phyloP scores from a whole-genome alignment of 441 rosid species.

The Adansonia rubrostipa region DNA sequence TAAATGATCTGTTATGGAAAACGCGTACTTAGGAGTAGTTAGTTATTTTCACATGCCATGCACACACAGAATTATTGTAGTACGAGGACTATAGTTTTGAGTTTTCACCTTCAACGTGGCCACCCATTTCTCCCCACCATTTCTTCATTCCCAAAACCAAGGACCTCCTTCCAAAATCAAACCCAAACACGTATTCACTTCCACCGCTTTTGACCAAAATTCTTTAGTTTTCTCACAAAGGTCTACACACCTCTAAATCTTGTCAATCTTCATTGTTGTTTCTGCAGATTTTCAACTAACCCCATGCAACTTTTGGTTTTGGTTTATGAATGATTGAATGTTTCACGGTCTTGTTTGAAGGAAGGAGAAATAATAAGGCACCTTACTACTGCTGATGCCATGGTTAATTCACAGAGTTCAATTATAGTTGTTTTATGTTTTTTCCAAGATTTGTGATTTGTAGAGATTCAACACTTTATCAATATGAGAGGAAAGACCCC shows the following conservation, averaged over 20 bases:
- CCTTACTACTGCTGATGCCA: slow-evolving; percentile 29
- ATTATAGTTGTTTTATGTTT: slow-evolving; percentile 27
- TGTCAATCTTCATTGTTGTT: slow-evolving; percentile 18
- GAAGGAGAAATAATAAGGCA: slow-evolving; percentile 23
- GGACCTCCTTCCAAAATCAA: slow-evolving; percentile 54
- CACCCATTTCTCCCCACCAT: slow-evolving; percentile 60
- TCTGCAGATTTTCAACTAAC: slow-evolving; percentile 29
- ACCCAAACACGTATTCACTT: slow-evolving; percentile 34
- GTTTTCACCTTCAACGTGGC: slow-evolving; percentile 43
- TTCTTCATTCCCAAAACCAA: slow-evolving; percentile 44
- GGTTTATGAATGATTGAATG: slow-evolving; percentile 11
- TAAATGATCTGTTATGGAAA: not conserved
- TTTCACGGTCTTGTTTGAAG: slow-evolving; percentile 25
- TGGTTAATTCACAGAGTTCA: slow-evolving; percentile 39
- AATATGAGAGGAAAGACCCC: slow-evolving; percentile 49
- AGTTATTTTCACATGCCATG: slow-evolving; percentile 17
- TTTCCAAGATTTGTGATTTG: slow-evolving; percentile 19
- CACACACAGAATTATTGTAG: not conserved
- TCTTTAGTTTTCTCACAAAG: slow-evolving; percentile 28
- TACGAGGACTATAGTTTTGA: too few species aligned
- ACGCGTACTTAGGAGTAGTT: not conserved
- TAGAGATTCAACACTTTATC: slow-evolving; percentile 28
- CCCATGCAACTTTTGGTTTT: not conserved
- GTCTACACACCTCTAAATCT: not conserved
- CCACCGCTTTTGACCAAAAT: slow-evolving; percentile 28